These are phyloP conservation scores for Microcyclosporella mali DNA, from an alignment of 2,329 filamentous ascomycete species.

Conservation along the genomic window DNA sequence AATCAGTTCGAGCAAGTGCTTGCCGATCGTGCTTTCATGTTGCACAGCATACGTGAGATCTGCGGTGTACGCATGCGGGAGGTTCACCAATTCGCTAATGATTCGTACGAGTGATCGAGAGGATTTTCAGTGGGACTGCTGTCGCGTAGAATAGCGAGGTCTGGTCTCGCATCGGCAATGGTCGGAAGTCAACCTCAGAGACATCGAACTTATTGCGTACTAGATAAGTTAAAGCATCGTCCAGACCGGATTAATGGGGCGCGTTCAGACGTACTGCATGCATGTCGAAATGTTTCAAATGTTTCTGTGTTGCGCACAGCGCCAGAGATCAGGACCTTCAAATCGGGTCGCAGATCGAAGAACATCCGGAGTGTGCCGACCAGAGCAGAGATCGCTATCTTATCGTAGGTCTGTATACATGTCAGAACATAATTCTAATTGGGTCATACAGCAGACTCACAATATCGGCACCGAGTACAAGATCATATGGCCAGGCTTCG, in stretches of 20 bases:
- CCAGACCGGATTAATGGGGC: background rate
- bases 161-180: conserved; percentile 29
- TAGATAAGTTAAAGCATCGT: conserved; percentile 9
- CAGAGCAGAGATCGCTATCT: conserved; percentile 55
- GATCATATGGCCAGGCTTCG: conserved; percentile 45
- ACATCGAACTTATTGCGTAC: conserved; percentile 29
- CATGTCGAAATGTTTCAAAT: conserved; percentile 57
- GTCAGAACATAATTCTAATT: conserved; percentile 8
- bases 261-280: conserved; percentile 44
- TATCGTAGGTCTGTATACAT: conserved; percentile 63
- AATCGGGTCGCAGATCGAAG: conserved; percentile 50
- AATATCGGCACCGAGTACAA: conserved; percentile 70
- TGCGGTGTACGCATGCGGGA: too few species aligned
- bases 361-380: conserved; percentile 60
- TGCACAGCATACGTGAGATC: too few species aligned
- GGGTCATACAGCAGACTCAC: conserved; percentile 33
- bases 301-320: conserved; percentile 66
- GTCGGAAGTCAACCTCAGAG: conserved; percentile 27
- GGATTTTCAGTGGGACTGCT: conserved; percentile 30
- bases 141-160: conserved; percentile 32
- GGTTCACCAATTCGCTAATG: too few species aligned
- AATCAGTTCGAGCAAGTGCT: too few species aligned
- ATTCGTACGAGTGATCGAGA: conserved; percentile 10
- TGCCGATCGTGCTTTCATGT: too few species aligned
- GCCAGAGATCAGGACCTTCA: conserved; percentile 61